These are phyloP conservation scores for Cudoniella acicularis DNA, from an alignment of 495 filamentous ascomycete genomes.

Conservation along the genomic window DNA sequence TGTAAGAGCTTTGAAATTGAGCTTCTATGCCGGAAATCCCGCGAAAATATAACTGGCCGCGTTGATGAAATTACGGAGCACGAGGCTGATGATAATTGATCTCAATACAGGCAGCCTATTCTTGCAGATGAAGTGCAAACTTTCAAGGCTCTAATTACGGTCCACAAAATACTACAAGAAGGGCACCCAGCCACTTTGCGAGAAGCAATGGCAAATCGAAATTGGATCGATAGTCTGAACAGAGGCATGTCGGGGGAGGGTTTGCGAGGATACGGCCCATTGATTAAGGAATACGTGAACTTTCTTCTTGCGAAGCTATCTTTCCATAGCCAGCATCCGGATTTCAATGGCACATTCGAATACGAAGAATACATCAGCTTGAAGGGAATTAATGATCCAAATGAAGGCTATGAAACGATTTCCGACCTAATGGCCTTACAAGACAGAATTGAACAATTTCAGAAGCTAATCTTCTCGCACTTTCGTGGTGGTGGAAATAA, in stretches of 20 bases:
- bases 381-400: conserved; percentile 97
- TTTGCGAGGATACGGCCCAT: conserved; percentile 81
- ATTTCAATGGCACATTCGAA: conserved; percentile 98
- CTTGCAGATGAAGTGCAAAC: conserved; percentile 93
- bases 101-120: conserved; percentile 73
- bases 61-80: not conserved
- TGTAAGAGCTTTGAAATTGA: not conserved
- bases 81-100: conserved; percentile 1
- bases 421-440: conserved; percentile 94
- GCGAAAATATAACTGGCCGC: not conserved
- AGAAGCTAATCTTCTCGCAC: conserved; percentile 96
- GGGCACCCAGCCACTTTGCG: conserved; percentile 83
- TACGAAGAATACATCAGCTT: conserved; percentile 99
- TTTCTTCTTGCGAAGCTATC: conserved; percentile 88
- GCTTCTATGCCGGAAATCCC: not conserved
- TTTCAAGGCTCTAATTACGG: conserved; percentile 87
- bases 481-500: conserved; percentile 89
- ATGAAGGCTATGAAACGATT: conserved; percentile 98
- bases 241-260: conserved; percentile 83
- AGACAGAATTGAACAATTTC: conserved; percentile 96
- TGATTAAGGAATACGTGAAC: conserved; percentile 94
- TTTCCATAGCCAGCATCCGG: conserved; percentile 94
- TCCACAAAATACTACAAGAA: conserved; percentile 96
- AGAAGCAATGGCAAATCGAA: conserved; percentile 83
- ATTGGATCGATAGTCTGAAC: conserved; percentile 91